Conservation (phyloP, 2,329 filamentous ascomycete genomes). For the Arthrinium puccinioides region DNA sequence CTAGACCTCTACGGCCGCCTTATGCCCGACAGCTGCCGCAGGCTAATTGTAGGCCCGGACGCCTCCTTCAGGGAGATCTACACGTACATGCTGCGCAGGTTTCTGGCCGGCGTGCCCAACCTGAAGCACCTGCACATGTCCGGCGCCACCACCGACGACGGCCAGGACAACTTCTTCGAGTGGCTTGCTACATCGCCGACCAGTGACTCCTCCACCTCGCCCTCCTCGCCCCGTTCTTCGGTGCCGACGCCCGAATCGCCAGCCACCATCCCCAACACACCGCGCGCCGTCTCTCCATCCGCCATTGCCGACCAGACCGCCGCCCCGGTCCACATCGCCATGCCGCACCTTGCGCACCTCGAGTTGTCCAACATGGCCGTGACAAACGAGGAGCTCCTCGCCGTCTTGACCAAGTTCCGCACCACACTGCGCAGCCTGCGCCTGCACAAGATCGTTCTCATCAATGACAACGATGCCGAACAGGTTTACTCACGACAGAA, state of each 20-base stretch:
- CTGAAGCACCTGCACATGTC: neutral
- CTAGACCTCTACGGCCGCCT: neutral
- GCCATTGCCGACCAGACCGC: too few relatives aligned
- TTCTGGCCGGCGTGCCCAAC: neutral
- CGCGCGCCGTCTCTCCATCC: too few relatives aligned
- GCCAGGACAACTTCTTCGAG: slow-evolving; percentile 1
- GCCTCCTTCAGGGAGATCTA: neutral
- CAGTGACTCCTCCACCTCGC: too few relatives aligned
- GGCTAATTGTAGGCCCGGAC: neutral
- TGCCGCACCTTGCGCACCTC: neutral
- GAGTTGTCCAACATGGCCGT: neutral
- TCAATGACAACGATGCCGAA: neutral
- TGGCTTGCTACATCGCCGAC: neutral
- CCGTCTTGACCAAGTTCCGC: neutral
- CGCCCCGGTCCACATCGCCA: neutral
- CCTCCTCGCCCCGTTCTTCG: neutral
- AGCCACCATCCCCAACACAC: too few relatives aligned
- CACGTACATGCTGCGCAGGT: neutral
- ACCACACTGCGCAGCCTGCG: neutral
- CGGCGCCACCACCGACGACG: neutral
- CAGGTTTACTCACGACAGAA: neutral
- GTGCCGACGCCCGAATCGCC: neutral
- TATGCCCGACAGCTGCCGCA: neutral
- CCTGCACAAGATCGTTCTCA: slow-evolving; percentile 1
- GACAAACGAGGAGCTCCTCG: slow-evolving; percentile 1